Conservation (phyloP, 2,329 filamentous ascomycete genomes). For the Metarhizium robertsii region DNA sequence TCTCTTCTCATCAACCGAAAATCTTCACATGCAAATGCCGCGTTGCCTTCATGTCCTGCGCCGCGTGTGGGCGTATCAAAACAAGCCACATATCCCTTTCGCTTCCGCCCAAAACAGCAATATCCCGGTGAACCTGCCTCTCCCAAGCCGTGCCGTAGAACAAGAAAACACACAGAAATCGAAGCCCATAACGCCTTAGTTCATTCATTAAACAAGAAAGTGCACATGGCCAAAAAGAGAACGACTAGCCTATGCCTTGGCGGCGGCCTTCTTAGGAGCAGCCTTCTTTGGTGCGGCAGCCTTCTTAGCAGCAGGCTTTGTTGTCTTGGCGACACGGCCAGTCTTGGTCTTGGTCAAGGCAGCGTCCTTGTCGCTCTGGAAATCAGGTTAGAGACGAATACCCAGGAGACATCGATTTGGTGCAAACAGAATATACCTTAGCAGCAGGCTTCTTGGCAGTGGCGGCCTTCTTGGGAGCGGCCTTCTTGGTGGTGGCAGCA, state of each 20-base stretch:
- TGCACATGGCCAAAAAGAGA: constrained; percentile 12
- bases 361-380: constrained; percentile 48
- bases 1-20: neutral
- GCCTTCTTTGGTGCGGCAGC: constrained; percentile 35
- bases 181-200: constrained; percentile 26
- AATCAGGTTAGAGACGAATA: neutral
- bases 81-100: constrained; percentile 12
- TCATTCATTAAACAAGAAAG: constrained; percentile 22
- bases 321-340: constrained; percentile 69
- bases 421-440: constrained; percentile 20
- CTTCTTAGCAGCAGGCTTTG: constrained; percentile 39
- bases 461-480: constrained; percentile 20
- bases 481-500: constrained; percentile 29
- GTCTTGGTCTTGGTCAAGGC: constrained; percentile 76
- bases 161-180: constrained; percentile 5
- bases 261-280: constrained; percentile 35
- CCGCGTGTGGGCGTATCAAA: constrained; percentile 10
- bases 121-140: constrained; percentile 9
- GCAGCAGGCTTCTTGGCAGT: constrained; percentile 15
- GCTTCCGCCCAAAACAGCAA: constrained; percentile 12
- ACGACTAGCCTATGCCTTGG: constrained; percentile 26
- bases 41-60: constrained; percentile 10
- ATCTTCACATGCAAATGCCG: constrained; percentile 7
- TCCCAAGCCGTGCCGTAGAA: constrained; percentile 9
- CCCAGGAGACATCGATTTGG: neutral